phyloP scores from a whole-genome alignment of 495 filamentous ascomycete species.

The Pyrenula massariospora region DNA sequence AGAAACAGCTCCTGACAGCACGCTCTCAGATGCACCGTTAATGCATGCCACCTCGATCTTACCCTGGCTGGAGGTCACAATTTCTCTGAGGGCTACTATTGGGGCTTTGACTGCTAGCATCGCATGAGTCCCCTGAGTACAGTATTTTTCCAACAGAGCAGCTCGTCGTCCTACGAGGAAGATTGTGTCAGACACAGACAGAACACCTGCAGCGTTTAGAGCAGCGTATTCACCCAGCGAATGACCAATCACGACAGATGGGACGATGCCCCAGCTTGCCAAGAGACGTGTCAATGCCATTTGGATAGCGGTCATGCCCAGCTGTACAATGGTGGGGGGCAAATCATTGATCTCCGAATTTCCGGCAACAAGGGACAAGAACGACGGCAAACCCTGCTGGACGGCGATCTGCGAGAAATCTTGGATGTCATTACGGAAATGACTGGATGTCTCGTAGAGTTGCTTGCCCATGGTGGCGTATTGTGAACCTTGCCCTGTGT shows the following conservation, averaged over 20 bases:
- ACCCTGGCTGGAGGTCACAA: constrained; percentile 11
- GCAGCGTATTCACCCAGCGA: constrained; percentile 85
- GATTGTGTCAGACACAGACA: constrained; percentile 69
- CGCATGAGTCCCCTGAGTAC: constrained; percentile 55
- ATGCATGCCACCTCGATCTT: constrained; percentile 38
- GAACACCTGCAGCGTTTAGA: constrained; percentile 65
- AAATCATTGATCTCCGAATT: constrained; percentile 35
- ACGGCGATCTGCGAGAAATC: constrained; percentile 48
- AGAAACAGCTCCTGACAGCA: constrained; percentile 32
- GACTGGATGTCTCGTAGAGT: constrained; percentile 46
- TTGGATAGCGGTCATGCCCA: constrained; percentile 67
- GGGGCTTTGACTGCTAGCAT: constrained; percentile 39
- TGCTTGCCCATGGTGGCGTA: constrained; percentile 53
- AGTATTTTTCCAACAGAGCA: constrained; percentile 59
- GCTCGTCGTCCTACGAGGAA: constrained; percentile 72
- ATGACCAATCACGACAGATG: constrained; percentile 72
- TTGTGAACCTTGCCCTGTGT: constrained; percentile 55
- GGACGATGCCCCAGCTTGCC: constrained; percentile 65
- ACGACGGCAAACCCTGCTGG: constrained; percentile 54
- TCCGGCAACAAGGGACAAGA: constrained; percentile 51
- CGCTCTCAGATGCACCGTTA: constrained; percentile 37
- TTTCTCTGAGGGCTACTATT: constrained; percentile 5
- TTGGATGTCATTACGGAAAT: constrained; percentile 53
- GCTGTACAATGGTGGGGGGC: constrained; percentile 65
- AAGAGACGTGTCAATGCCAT: constrained; percentile 78